These are phyloP conservation scores for Aureobasidium sp. DNA, from an alignment of 2,329 filamentous ascomycete genomes.

Conservation along the genomic window DNA sequence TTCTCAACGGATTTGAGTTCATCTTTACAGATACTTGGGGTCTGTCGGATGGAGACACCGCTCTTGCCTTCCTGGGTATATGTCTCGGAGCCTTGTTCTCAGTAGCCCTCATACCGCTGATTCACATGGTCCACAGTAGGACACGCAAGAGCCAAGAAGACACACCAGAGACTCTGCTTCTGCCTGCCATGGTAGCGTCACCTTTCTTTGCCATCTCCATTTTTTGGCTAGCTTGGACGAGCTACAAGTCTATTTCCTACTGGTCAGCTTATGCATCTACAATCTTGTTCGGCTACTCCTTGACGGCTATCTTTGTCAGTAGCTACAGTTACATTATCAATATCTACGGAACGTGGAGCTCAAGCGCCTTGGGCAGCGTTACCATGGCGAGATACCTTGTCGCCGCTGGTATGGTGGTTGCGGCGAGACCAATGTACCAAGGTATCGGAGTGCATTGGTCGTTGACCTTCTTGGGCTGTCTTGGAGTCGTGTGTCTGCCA, in stretches of 20 bases:
- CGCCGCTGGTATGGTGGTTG: constrained; percentile 31
- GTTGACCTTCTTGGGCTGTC: constrained; percentile 26
- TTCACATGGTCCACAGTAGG: constrained; percentile 14
- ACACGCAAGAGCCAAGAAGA: constrained; percentile 6
- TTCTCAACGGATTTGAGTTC: constrained; percentile 41
- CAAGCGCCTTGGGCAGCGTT: constrained; percentile 28
- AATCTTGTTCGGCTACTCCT: constrained; percentile 35
- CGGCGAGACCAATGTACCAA: constrained; percentile 29
- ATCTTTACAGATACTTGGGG: constrained; percentile 37
- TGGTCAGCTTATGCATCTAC: constrained; percentile 36
- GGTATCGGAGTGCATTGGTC: constrained; percentile 32
- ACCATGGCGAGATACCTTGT: constrained; percentile 21
- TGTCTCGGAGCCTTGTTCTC: constrained; percentile 33
- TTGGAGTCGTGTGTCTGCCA: background rate
- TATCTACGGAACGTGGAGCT: constrained; percentile 31
- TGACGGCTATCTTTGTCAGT: constrained; percentile 35
- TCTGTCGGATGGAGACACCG: constrained; percentile 31
- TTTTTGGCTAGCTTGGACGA: constrained; percentile 43
- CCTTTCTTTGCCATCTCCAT: constrained; percentile 34
- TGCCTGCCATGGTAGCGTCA: constrained; percentile 35
- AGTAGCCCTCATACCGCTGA: constrained; percentile 25
- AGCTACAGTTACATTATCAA: constrained; percentile 27
- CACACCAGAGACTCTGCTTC: constrained; percentile 27
- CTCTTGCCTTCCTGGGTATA: constrained; percentile 36
- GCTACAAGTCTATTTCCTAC: constrained; percentile 30